Percentiles rank a stretch among this genome's conserved stretches.
Conservation (phyloP, 352 stramenopile genomes). For the Globisporangium emineosum region DNA sequence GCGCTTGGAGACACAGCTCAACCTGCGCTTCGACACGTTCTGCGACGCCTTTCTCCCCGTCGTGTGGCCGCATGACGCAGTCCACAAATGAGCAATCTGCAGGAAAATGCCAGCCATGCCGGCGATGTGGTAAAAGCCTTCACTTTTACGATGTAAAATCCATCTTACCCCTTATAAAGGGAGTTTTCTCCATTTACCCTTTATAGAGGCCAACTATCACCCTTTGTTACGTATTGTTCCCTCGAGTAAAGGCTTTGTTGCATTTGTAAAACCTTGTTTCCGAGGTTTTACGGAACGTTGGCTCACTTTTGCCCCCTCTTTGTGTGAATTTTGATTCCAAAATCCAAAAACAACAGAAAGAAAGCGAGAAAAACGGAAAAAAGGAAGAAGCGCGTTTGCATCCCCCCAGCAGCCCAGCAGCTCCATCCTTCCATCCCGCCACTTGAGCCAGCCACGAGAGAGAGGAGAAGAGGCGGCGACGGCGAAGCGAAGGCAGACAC, state of each 20-base stretch:
- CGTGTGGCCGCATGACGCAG: slow-evolving; percentile 44
- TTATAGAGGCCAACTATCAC: background rate
- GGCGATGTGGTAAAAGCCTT: background rate
- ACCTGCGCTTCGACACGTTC: slow-evolving; percentile 57
- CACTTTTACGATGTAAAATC: background rate
- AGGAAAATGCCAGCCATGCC: too few species aligned
- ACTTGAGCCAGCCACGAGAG: background rate
- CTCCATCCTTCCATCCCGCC: background rate
- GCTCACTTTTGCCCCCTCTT: background rate
- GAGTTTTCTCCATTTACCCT: background rate
- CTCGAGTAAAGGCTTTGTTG: background rate
- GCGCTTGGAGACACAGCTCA: slow-evolving; percentile 50
- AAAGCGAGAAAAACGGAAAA: slow-evolving; percentile 2
- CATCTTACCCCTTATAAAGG: background rate
- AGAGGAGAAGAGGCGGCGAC: background rate
- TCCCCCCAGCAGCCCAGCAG: slow-evolving; percentile 3
- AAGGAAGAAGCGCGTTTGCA: slow-evolving; percentile 10
- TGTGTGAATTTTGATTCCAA: background rate
- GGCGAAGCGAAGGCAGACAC: too few species aligned
- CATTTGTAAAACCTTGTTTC: background rate
- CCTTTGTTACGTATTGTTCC: background rate
- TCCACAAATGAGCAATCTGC: slow-evolving; percentile 3
- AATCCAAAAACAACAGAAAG: background rate
- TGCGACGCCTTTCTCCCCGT: slow-evolving; percentile 57
- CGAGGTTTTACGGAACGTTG: background rate